These are phyloP conservation scores for Colletotrichum orchidophilum DNA, from an alignment of 2,329 filamentous ascomycete species.

Conservation along the genomic window DNA sequence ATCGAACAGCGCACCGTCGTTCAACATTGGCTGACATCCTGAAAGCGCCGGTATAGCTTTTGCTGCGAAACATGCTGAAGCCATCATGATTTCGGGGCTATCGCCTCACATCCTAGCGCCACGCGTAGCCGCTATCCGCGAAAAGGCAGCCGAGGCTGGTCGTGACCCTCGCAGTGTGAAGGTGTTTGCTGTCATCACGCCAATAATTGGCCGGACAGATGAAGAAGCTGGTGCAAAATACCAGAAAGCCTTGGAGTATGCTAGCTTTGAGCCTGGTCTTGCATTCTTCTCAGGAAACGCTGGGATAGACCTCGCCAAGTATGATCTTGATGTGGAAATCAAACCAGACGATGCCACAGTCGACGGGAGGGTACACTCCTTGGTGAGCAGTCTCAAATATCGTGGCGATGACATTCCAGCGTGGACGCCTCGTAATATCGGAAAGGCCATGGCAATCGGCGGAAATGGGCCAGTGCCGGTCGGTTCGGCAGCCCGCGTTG, in stretches of 20 bases:
- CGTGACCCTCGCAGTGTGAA: neutral
- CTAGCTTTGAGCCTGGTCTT: neutral
- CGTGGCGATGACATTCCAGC: neutral
- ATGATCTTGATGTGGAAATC: neutral
- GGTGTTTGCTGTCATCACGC: neutral
- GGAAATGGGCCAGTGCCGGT: neutral
- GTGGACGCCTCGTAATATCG: neutral
- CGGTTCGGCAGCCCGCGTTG: neutral
- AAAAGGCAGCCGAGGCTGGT: neutral
- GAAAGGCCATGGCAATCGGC: neutral
- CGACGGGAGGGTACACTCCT: neutral
- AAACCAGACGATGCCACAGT: neutral
- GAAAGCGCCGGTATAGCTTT: neutral
- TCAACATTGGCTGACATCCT: no score
- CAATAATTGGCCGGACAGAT: neutral
- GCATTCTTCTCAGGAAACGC: neutral
- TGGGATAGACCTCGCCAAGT: neutral
- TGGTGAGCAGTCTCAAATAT: neutral
- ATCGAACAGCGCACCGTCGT: neutral
- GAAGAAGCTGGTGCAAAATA: neutral
- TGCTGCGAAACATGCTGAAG: neutral
- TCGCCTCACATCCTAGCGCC: neutral
- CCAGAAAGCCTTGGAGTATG: neutral
- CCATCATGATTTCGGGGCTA: neutral
- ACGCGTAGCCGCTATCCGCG: neutral